Percentiles rank a stretch among this genome's conserved stretches.
Conservation (phyloP, 768 basidiomycete species). For the Omphalotus guepiniiformis region DNA sequence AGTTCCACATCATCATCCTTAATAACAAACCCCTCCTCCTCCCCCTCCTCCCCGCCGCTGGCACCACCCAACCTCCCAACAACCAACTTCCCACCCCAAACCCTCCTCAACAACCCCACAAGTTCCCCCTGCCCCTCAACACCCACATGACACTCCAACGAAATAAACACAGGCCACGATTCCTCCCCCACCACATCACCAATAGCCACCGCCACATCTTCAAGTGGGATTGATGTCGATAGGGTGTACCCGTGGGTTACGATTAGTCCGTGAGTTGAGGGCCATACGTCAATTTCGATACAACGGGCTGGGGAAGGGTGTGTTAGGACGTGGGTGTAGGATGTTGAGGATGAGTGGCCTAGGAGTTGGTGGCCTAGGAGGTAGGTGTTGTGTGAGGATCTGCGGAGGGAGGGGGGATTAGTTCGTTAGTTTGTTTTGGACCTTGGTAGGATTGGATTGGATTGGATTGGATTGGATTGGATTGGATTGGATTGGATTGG, state of each 20-base stretch:
- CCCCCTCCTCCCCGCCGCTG: too few species aligned
- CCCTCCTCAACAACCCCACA: conserved; percentile 45
- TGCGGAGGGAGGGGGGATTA: too few species aligned
- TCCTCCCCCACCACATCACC: conserved; percentile 33
- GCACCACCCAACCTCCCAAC: conserved; percentile 32
- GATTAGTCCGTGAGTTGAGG: conserved; percentile 40
- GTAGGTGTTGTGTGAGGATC: conserved; percentile 68
- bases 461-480: too few species aligned
- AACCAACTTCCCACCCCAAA: conserved; percentile 52
- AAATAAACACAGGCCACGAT: conserved; percentile 57
- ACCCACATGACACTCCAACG: conserved; percentile 60
- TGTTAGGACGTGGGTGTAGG: conserved; percentile 51
- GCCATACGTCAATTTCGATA: conserved; percentile 69
- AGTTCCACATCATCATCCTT: conserved; percentile 18
- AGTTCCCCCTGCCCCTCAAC: conserved; percentile 46
- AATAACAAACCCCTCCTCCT: too few species aligned
- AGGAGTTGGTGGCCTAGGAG: conserved; percentile 53
- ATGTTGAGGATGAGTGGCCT: conserved; percentile 47
- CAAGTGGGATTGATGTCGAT: conserved; percentile 46
- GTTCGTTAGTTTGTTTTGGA: too few species aligned
- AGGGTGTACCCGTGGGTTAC: conserved; percentile 64
- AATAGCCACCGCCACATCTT: conserved; percentile 51
- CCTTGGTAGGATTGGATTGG: too few species aligned
- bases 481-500: too few species aligned
- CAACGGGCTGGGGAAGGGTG: conserved; percentile 51